phyloP scores from a whole-genome alignment of 2,329 filamentous ascomycete genomes.

The Colletotrichum agaves region DNA sequence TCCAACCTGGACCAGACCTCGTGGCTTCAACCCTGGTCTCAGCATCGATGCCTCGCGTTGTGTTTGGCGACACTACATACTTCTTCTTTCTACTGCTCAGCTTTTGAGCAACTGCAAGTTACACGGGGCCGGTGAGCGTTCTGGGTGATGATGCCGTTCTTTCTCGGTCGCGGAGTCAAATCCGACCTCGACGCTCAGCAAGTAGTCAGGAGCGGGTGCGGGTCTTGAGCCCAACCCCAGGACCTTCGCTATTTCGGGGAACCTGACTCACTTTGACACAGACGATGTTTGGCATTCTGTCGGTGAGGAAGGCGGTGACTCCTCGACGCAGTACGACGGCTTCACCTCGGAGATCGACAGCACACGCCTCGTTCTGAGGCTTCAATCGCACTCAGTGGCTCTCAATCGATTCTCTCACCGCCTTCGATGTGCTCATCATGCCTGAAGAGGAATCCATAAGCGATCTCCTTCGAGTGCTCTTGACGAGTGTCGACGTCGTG shows the following conservation, averaged over 20 bases:
- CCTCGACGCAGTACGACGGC: conserved; percentile 11
- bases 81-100: background rate
- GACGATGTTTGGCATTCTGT: background rate
- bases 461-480: no score
- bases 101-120: background rate
- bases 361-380: background rate
- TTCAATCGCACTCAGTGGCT: background rate
- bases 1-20: background rate
- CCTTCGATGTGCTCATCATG: background rate
- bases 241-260: no score
- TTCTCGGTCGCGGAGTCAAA: background rate
- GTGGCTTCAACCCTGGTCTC: background rate
- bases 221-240: background rate
- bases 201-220: conserved; percentile 6
- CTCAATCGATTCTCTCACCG: conserved; percentile 1
- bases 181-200: background rate
- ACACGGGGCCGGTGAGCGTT: conserved; percentile 1
- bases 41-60: background rate
- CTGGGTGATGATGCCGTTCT: background rate
- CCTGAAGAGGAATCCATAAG: background rate
- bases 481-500: background rate
- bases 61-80: background rate
- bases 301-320: background rate
- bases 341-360: conserved; percentile 28
- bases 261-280: background rate